Evolutionary conservation across 108 stramenopile species (phyloP), one percentile per base, ranked within the genome.

Genomic region (Bacterosira constricta): DNA sequence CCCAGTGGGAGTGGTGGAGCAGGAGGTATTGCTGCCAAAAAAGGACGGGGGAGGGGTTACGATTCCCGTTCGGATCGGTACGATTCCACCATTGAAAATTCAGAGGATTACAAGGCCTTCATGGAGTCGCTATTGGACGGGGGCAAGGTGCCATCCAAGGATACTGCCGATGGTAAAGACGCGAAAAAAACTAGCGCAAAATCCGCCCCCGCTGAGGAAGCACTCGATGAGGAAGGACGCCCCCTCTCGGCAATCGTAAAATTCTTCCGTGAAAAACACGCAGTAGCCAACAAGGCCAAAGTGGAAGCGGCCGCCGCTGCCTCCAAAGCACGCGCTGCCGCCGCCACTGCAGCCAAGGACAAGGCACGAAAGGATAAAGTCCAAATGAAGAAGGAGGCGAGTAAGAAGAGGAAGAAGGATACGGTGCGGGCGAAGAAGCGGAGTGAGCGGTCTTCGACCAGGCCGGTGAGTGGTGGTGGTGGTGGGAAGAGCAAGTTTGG

Each of bases 71-170:
- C 47, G 6, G 79, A 80, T 59, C 73, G 75, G 20, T 64, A 56
- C 27, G 79, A 80, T 49, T 75, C 74, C 35, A 80, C 79, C 44
- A 63, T 80, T 27, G 79, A 80, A 64, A 70, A 27, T 26, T 69
- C 67, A 13, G 75, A 70, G 21, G 79, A 80, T 44, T 80, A 80
- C 62, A 76, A 76, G 51, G 18, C 45, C 12, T 80, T 74, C 49
- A 31, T 80, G 26, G 56, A 59, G 23, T 73, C 52, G 73, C 69
- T 37, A 11, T 32, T 65, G 11, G 45, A 71, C 23, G 77, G 67
- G 12, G 1, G 42, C 31, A 26, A 45, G 31, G 56, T 56, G 35
- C 11, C 68, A 18, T n/a, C n/a, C n/a, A n/a, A n/a, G n/a, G n/a
- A n/a, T n/a, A 69, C 9, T 56, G 29, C 36, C 17, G 38, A 31